These are phyloP conservation scores for Lagenidium sp. DNA, from an alignment of 352 stramenopile genomes.

Conservation along the genomic window DNA sequence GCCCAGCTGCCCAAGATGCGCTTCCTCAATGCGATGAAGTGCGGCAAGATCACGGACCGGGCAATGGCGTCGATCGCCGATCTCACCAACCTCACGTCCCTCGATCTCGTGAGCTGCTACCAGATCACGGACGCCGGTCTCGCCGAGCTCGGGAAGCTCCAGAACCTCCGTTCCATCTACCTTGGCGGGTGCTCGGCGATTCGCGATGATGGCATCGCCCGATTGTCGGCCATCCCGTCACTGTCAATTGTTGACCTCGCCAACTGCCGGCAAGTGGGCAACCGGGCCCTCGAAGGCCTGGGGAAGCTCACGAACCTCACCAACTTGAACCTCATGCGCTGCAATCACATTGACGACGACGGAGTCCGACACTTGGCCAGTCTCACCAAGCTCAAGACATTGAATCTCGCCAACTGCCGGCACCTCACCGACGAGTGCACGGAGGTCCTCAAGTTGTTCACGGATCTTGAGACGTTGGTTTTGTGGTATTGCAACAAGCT, in stretches of 20 bases:
- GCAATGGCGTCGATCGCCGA: conserved; percentile 36
- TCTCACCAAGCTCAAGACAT: conserved; percentile 41
- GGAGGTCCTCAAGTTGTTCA: conserved; percentile 30
- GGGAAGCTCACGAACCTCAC: conserved; percentile 47
- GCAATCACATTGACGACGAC: conserved; percentile 55
- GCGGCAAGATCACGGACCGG: conserved; percentile 52
- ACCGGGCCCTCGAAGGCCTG: conserved; percentile 40
- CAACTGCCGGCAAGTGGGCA: conserved; percentile 71
- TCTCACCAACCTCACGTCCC: conserved; percentile 41
- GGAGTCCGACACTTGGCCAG: conserved; percentile 33
- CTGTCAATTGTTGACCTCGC: conserved; percentile 60
- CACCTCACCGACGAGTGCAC: conserved; percentile 51
- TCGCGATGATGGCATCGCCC: conserved; percentile 45
- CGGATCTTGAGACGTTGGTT: conserved; percentile 46
- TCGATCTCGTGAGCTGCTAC: conserved; percentile 79
- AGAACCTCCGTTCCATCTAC: conserved; percentile 53
- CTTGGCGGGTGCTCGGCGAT: conserved; percentile 50
- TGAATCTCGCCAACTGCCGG: conserved; percentile 80
- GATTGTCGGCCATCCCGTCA: conserved; percentile 23
- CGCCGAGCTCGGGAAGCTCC: conserved; percentile 20
- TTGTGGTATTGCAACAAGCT: conserved; percentile 85
- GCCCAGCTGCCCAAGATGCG: conserved; percentile 39
- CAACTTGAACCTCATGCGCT: conserved; percentile 75
- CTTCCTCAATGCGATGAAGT: conserved; percentile 81
- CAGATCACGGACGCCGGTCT: conserved; percentile 52